Conservation (phyloP, 2,329 filamentous ascomycete genomes). For the Xylaria sp. region DNA sequence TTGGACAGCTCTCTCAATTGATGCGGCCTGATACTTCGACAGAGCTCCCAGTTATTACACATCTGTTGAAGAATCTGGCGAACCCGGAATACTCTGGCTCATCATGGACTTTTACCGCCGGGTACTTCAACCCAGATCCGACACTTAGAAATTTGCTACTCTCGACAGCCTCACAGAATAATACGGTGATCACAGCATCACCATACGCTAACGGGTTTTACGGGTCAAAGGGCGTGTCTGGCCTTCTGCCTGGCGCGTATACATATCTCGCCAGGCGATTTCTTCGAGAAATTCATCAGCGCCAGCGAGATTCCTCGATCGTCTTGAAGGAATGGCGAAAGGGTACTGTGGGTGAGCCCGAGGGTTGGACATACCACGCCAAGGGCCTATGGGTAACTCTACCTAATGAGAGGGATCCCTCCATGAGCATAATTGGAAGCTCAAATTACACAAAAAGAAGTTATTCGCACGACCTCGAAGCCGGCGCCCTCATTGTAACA, state of each 20-base stretch:
- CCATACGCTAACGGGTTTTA: slow-evolving; percentile 97
- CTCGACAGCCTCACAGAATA: slow-evolving; percentile 73
- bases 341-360: slow-evolving; percentile 82
- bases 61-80: slow-evolving; percentile 76
- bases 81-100: slow-evolving; percentile 72
- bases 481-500: slow-evolving; percentile 87
- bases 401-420: slow-evolving; percentile 72
- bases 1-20: slow-evolving; percentile 89
- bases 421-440: slow-evolving; percentile 86
- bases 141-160: slow-evolving; percentile 84
- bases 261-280: slow-evolving; percentile 88
- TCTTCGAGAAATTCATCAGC: slow-evolving; percentile 66
- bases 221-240: slow-evolving; percentile 85
- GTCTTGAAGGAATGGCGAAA: slow-evolving; percentile 87
- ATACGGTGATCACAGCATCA: slow-evolving; percentile 90
- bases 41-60: slow-evolving; percentile 83
- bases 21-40: slow-evolving; percentile 84
- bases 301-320: slow-evolving; percentile 66
- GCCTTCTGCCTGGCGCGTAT: slow-evolving; percentile 91
- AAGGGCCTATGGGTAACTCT: slow-evolving; percentile 94
- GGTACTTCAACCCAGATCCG: slow-evolving; percentile 97
- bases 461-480: slow-evolving; percentile 92
- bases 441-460: slow-evolving; percentile 96
- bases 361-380: slow-evolving; percentile 97
- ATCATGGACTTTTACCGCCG: slow-evolving; percentile 95